Evolutionary conservation across 805 yeast genomes (phyloP), one percentile per base, ranked within the genome.

Genomic region (Cyberlindnera xylosilytica): DNA sequence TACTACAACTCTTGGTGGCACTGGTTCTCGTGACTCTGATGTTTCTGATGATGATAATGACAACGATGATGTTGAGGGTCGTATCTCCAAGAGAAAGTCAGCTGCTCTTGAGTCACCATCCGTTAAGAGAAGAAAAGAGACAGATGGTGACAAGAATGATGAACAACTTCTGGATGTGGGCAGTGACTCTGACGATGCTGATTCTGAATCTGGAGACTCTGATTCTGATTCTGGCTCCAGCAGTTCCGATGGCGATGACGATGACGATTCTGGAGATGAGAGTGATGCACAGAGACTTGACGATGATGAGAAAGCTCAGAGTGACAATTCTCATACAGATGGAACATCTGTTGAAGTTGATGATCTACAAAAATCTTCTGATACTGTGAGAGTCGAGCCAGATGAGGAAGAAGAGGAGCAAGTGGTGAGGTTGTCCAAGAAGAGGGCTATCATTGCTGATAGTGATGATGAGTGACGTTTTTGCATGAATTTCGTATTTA

Each of bases 401-500:
- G n/a, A n/a, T n/a, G n/a, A n/a, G 20, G 36, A 33, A 7, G 44
- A 44, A 8, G 44, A 45, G 17, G 35, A 32, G 4, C 12, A 12
- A 15, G 34, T 35, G 17, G 37, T 30, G 22, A 31, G 30, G 17
- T 33, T 29, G 10, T 20, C 43, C 12, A 44, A 40, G 42, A 45
- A 26, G 16, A 40, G 48, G n/a, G 47, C 39, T 4, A 18, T 45
- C 13, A 35, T 45, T n/a, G 44, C 35, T 8, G 50, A 46, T 10
- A 40, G 44, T 19, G 50, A 42, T 31, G 50, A 46, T 18, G 48
- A 45, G 29, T 45, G 27, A 38, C 11, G 27, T 19, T 7, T 20
- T 26, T 26, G 24, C 24, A 22, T 22, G n/a, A n/a, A n/a, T n/a
- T n/a, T n/a, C n/a, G 29, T 26, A 16, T 26, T 10, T 26, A 26